Evolutionary conservation across 192 early-diverging fungal species (phyloP).

Genomic region (Coemansia reversa): DNA sequence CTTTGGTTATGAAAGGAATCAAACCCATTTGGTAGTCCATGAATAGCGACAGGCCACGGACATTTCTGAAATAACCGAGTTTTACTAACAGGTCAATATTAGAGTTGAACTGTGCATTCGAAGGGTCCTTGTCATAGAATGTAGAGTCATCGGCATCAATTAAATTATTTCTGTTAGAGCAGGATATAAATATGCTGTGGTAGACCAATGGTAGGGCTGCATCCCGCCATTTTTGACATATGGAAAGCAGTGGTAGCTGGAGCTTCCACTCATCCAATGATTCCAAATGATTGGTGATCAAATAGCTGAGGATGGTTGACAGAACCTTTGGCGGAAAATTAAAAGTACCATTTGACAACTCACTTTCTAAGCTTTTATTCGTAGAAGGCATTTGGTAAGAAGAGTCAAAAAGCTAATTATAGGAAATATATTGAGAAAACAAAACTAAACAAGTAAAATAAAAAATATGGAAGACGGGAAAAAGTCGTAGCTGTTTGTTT

Average conservation of each 20-base stretch:
- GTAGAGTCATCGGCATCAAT: background rate
- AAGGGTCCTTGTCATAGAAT: background rate
- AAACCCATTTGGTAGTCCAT: slow-evolving; percentile 9
- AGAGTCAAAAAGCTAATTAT: too few relatives aligned
- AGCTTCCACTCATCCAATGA: slow-evolving; percentile 13
- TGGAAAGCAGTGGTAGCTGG: slow-evolving; percentile 11
- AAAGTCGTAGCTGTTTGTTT: too few relatives aligned
- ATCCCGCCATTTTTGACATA: slow-evolving; percentile 19
- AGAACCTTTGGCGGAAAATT: background rate
- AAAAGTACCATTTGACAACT: too few relatives aligned
- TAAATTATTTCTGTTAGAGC: background rate
- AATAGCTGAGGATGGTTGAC: background rate
- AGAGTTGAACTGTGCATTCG: background rate
- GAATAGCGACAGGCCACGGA: background rate
- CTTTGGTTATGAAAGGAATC: background rate
- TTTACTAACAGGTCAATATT: slow-evolving; percentile 13
- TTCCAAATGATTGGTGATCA: background rate
- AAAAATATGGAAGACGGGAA: too few relatives aligned
- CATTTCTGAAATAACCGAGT: background rate
- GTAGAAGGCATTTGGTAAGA: too few relatives aligned
- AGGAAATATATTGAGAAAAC: background rate
- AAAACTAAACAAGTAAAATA: background rate
- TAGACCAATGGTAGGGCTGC: slow-evolving; percentile 11
- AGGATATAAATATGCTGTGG: slow-evolving; percentile 11
- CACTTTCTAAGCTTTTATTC: too few relatives aligned